Conservation (phyloP, 164 flowering plant genomes). For the Chimonanthus praecox region DNA sequence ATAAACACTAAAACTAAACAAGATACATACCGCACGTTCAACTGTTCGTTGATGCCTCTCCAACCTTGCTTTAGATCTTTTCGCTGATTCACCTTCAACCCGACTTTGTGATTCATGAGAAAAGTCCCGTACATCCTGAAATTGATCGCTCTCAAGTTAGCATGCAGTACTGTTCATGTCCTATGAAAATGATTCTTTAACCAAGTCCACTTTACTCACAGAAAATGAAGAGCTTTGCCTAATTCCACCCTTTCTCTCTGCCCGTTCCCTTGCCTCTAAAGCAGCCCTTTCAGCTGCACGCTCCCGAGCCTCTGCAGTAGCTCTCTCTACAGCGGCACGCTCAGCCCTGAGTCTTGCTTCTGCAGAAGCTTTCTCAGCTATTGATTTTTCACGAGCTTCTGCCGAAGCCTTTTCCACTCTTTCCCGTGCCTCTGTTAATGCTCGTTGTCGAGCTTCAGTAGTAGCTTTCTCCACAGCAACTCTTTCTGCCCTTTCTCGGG, state of each 20-base stretch:
- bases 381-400: constrained; percentile 30
- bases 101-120: constrained; percentile 17
- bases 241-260: constrained; percentile 21
- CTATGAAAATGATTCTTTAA: not conserved
- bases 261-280: constrained; percentile 30
- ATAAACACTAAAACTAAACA: not conserved
- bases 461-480: constrained; percentile 65
- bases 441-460: constrained; percentile 53
- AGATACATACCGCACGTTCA: constrained; percentile 76
- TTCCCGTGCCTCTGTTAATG: constrained; percentile 44
- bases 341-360: constrained; percentile 66
- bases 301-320: constrained; percentile 77
- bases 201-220: constrained; percentile 10
- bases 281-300: constrained; percentile 70
- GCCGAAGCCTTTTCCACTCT: constrained; percentile 45
- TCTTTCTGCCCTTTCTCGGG: constrained; percentile 66
- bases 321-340: constrained; percentile 91
- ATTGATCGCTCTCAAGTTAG: constrained; percentile 2
- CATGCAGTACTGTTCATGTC: not conserved
- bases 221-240: constrained; percentile 1
- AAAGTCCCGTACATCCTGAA: constrained; percentile 4
- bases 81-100: constrained; percentile 73
- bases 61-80: constrained; percentile 81
- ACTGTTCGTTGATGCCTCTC: constrained; percentile 83
- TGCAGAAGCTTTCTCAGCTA: constrained; percentile 45